Conservation (phyloP, 495 filamentous ascomycete species). For the Lasiosphaeria miniovina region DNA sequence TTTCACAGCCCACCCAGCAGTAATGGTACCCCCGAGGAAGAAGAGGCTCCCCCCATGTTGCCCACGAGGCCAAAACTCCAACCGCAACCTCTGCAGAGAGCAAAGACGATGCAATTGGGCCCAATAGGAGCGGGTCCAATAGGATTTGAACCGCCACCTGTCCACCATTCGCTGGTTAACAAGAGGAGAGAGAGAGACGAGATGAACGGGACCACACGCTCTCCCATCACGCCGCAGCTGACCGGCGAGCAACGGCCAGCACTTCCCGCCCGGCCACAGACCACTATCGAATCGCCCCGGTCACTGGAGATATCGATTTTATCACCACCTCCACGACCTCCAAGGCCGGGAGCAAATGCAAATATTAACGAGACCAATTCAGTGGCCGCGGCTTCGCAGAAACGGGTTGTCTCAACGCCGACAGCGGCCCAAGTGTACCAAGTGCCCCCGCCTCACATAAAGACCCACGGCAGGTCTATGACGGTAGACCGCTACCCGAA, state of each 20-base stretch:
- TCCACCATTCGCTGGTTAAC: conserved; percentile 46
- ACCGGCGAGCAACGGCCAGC: conserved; percentile 54
- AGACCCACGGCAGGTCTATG: conserved; percentile 49
- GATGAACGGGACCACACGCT: conserved; percentile 31
- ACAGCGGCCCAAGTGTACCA: conserved; percentile 45
- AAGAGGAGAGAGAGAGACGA: conserved; percentile 40
- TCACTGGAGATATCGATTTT: conserved; percentile 25
- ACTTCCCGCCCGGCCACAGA: conserved; percentile 55
- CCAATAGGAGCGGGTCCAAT: background rate
- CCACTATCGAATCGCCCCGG: conserved; percentile 30
- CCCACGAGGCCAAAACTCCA: conserved; percentile 39
- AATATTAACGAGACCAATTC: conserved; percentile 28
- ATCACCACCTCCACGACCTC: conserved; percentile 46
- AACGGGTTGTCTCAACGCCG: conserved; percentile 50
- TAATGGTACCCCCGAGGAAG: conserved; percentile 56
- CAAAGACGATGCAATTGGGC: conserved; percentile 28
- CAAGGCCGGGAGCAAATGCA: conserved; percentile 40
- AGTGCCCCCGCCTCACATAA: conserved; percentile 32
- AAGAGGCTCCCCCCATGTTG: conserved; percentile 40
- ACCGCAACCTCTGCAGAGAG: conserved; percentile 18
- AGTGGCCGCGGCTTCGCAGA: conserved; percentile 32
- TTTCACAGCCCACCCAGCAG: conserved; percentile 89
- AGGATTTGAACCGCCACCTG: conserved; percentile 46
- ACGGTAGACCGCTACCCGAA: conserved; percentile 44
- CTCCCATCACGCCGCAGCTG: conserved; percentile 29